Percentiles rank a stretch among this genome's conserved stretches.
Conservation (phyloP, 1,284 basidiomycete genomes). For the Moniliophthora roreri region DNA sequence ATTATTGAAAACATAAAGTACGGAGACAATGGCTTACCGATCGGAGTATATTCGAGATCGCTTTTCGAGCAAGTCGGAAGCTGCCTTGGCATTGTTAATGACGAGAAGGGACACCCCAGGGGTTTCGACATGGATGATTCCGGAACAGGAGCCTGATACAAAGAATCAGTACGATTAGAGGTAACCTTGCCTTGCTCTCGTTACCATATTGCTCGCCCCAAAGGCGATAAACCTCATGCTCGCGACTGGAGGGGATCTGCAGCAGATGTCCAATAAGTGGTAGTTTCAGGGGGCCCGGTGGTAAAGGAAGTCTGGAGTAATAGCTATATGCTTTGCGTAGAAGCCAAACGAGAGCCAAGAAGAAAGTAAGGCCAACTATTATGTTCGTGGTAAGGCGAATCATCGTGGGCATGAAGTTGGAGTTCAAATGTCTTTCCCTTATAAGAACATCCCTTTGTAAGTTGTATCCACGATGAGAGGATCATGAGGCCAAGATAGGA, state of each 20-base stretch:
- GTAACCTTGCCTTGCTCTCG: background rate
- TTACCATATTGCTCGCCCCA: conserved; percentile 16
- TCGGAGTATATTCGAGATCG: conserved; percentile 7
- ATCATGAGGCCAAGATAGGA: too few relatives aligned
- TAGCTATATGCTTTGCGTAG: too few relatives aligned
- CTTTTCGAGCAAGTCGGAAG: conserved; percentile 5
- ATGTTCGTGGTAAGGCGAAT: too few relatives aligned
- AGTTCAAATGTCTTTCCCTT: too few relatives aligned
- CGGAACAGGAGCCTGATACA: background rate
- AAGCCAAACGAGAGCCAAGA: too few relatives aligned
- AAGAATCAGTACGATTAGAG: background rate
- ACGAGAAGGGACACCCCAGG: conserved; percentile 9
- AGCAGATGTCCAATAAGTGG: conserved; percentile 17
- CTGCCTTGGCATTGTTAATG: conserved; percentile 2
- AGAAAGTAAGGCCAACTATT: too few relatives aligned
- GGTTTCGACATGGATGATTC: conserved; percentile 8
- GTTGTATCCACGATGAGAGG: too few relatives aligned
- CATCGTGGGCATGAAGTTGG: too few relatives aligned
- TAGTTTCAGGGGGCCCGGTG: conserved; percentile 15
- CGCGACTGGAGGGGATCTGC: conserved; percentile 14
- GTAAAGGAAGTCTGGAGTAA: conserved; percentile 9
- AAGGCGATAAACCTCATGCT: conserved; percentile 15
- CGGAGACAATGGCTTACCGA: background rate
- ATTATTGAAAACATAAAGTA: background rate
- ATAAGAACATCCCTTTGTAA: too few relatives aligned